Evolutionary conservation across 441 rosid genomes (phyloP).

Genomic region (Gossypium gossypioides): DNA sequence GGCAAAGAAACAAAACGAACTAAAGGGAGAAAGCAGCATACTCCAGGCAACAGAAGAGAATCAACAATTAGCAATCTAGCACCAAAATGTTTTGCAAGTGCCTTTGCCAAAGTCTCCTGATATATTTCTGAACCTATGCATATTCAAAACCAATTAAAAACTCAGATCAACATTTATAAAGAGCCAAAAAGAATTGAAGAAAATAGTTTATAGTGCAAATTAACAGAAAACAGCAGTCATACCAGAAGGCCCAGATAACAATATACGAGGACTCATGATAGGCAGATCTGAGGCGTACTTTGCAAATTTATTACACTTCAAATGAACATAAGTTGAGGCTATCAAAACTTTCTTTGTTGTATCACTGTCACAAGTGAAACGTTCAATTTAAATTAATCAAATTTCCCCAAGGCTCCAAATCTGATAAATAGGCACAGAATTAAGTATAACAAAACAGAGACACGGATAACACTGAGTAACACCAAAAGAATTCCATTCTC

Average conservation of each 20-base stretch:
- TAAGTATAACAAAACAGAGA: neutral
- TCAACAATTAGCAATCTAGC: slow-evolving; percentile 75
- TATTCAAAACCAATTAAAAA: neutral
- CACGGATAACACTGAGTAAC: neutral
- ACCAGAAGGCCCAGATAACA: slow-evolving; percentile 98
- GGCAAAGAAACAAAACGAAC: neutral
- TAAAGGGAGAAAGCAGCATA: slow-evolving; percentile 31
- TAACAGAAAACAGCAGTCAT: slow-evolving; percentile 8
- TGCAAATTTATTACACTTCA: slow-evolving; percentile 65
- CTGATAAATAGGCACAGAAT: neutral
- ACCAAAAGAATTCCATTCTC: neutral
- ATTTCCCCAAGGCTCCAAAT: neutral
- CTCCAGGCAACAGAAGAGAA: slow-evolving; percentile 89
- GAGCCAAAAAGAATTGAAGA: neutral
- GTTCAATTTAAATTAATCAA: slow-evolving; percentile 11
- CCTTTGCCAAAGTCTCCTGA: slow-evolving; percentile 85
- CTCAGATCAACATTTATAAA: neutral
- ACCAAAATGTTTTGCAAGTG: slow-evolving; percentile 79
- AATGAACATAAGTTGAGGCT: slow-evolving; percentile 65
- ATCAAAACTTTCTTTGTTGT: slow-evolving; percentile 80
- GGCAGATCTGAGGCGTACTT: slow-evolving; percentile 73
- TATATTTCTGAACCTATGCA: slow-evolving; percentile 88
- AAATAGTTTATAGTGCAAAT: neutral
- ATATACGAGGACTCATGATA: slow-evolving; percentile 70
- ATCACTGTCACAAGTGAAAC: slow-evolving; percentile 44